Conservation (phyloP, 192 early-diverging fungal species). For the Linnemannia zychae region DNA sequence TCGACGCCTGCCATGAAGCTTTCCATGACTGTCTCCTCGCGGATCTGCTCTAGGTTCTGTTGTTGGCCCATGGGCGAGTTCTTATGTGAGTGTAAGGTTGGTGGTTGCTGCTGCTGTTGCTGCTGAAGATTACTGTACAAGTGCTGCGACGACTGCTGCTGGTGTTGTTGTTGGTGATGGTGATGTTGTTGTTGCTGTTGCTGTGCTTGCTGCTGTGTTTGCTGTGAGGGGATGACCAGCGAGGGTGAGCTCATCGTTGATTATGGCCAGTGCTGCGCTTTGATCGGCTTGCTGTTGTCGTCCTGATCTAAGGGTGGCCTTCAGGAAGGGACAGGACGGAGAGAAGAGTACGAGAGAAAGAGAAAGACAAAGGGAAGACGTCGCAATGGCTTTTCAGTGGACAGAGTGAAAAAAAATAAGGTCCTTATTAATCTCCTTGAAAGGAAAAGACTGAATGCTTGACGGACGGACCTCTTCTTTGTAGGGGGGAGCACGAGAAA, state of each 20-base stretch:
- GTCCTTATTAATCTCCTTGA: neutral
- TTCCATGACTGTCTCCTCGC: constrained; percentile 47
- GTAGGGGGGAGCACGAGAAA: neutral
- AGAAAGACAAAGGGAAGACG: neutral
- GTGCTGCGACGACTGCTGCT: constrained; percentile 11
- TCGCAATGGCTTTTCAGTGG: neutral
- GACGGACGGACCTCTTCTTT: neutral
- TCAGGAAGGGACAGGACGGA: neutral
- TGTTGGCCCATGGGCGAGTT: constrained; percentile 49
- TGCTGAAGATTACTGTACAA: constrained; percentile 23
- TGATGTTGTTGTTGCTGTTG: neutral
- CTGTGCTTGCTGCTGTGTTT: neutral
- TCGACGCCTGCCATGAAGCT: constrained; percentile 41
- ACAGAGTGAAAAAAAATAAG: neutral
- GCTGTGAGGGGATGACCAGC: constrained; percentile 7
- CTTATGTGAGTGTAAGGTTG: constrained; percentile 12
- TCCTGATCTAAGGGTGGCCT: neutral
- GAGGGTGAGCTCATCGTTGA: constrained; percentile 7
- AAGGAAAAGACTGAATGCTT: neutral
- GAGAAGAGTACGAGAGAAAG: too few relatives aligned
- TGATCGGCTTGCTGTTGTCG: neutral
- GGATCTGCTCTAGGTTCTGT: constrained; percentile 49
- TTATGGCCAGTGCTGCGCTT: neutral
- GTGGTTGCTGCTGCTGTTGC: constrained; percentile 10
- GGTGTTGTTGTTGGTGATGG: neutral